Conservation (phyloP, 768 basidiomycete genomes). For the Tulasnella sp. region DNA sequence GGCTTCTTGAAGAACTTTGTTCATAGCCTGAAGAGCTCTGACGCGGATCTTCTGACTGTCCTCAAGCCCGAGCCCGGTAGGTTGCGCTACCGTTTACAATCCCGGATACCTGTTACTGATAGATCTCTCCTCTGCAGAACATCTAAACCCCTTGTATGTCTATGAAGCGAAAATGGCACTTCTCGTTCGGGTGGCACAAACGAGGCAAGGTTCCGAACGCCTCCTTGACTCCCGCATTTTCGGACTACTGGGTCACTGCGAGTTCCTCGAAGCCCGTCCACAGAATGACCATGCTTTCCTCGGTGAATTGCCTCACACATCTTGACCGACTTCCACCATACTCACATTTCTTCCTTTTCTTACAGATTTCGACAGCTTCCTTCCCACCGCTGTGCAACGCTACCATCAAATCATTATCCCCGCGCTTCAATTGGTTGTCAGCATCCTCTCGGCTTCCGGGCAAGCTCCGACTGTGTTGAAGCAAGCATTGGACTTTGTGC, state of each 20-base stretch:
- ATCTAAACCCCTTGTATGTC: constrained; percentile 84
- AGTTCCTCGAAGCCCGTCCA: constrained; percentile 78
- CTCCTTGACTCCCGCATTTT: constrained; percentile 72
- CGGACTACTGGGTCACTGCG: constrained; percentile 68
- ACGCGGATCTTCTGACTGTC: constrained; percentile 61
- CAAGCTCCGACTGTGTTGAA: constrained; percentile 58
- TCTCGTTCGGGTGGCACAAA: constrained; percentile 76
- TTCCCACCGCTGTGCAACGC: constrained; percentile 77
- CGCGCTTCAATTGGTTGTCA: constrained; percentile 70
- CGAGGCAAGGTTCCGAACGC: constrained; percentile 73
- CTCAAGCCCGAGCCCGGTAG: constrained; percentile 85
- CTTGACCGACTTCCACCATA: not conserved
- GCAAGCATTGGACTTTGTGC: constrained; percentile 77
- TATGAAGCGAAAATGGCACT: constrained; percentile 93
- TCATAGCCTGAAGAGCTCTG: constrained; percentile 73
- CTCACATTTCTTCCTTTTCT: constrained; percentile 13
- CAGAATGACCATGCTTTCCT: constrained; percentile 75
- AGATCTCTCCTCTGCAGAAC: constrained; percentile 47
- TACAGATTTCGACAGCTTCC: constrained; percentile 80
- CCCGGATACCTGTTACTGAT: not conserved
- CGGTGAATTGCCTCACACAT: constrained; percentile 39
- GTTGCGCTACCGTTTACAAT: constrained; percentile 25
- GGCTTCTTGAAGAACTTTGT: constrained; percentile 80
- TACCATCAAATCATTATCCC: constrained; percentile 90
- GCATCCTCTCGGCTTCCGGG: constrained; percentile 70